Base-by-base conservation (phyloP, 2,329 filamentous ascomycete genomes). In the Nemania sp. region DNA sequence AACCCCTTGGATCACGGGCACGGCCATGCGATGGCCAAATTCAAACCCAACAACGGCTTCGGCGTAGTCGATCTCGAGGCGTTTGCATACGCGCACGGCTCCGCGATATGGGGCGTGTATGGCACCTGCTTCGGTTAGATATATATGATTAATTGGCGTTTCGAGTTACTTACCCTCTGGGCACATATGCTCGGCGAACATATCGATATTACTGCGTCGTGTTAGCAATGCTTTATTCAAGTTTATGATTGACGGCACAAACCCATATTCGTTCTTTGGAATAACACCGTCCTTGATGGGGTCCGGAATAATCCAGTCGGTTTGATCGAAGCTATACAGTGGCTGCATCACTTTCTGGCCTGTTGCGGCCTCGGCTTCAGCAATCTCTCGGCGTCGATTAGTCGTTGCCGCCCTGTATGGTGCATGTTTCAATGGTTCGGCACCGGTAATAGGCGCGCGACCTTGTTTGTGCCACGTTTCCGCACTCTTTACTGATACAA, bases 381-480 rank as follows among this genome's bases (percentile, higher is more conserved):
- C 88, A 37, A 97, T 88, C 70, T 97, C 94, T 43, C 92, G 84
- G 64, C 91, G 89, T 19, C 94, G 82, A 47, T 91, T 90, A 2
- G 89, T 81, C 0, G 94, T 99, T 3, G 96, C 93, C 14, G 91
- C 94, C 36, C 94, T 88, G 68, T 94, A 91, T 0, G 93, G 91
- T 0, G 96, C 94, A 36, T 83, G 80, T 70, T 99, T 99, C 55
- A 97, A 73, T 0, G 94, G 90, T 43, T 84, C 74, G 61, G 88
- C 85, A 3, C 89, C 91, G 0, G 78, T 67, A 22, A 82, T 80
- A 3, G 94, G 85, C 22, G 86, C 87, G 9, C 93, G 83, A 0
- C 94, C 94, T 76, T 97, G 93, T 69, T 97, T 97, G 69, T 97
- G 94, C 94, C 94, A 99, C 1, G 90, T 96, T 69, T 99, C 94